Base-by-base conservation (phyloP, 2,329 filamentous ascomycete species). In the Aspergillus ochraceus region DNA sequence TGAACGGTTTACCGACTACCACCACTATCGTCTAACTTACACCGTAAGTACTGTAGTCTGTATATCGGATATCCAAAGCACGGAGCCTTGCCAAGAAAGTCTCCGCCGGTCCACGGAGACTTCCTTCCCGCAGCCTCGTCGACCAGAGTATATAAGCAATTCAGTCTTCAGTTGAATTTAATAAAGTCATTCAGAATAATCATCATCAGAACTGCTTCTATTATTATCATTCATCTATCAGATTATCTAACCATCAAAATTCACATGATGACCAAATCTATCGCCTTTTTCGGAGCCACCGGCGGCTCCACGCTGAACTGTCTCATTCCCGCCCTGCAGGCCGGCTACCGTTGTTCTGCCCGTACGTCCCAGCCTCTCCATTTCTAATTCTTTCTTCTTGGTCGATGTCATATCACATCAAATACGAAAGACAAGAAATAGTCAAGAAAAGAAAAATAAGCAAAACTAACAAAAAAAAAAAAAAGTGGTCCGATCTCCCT, bases 241-340 rank as follows among this genome's bases (percentile, higher is more conserved):
- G 30, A 32, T 39, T 6, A n/a, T n/a, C 1, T n/a, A n/a, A 4
- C 36, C 14, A 39, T 39, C 36, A n/a, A 32, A 2, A 32, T 10
- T 12, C 19, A 11, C 14, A 46, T 20, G n/a, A 46, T 46, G 42
- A 12, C 32, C 14, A 42, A 47, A 5, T 22, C 45, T 12, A 67
- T 83, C 56, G 79, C 80, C 46, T 83, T 84, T 72, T 78, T 84
- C 62, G 83, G 83, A 51, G 80, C 81, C 24, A 84, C 82, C 22
- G 81, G 80, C 57, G 83, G 81, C 52, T 79, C 77, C 61, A 75
- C 77, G 39, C 73, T 78, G 50, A 66, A 76, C 29, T 76, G 77
- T 49, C 78, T 85, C 19, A 75, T 76, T 22, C 69, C 71, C 20
- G 71, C 81, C 5, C 74, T 85, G 47, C 70, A 75, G 29, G 77